phyloP scores from a whole-genome alignment of 163 green algal species.

The Picocystis sp. region DNA sequence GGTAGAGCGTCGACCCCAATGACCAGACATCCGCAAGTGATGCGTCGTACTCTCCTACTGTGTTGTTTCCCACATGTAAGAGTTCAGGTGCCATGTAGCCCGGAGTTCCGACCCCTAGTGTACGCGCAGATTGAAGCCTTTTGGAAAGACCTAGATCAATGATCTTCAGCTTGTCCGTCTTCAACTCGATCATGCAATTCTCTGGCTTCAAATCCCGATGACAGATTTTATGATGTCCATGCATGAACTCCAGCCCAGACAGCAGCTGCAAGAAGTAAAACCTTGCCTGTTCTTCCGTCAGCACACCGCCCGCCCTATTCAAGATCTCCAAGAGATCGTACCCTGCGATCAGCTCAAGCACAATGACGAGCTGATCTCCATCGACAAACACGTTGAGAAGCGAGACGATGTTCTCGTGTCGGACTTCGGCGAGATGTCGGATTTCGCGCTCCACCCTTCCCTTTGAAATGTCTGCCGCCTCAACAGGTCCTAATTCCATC shows the following conservation, averaged over 20 bases:
- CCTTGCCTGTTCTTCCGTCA: slow-evolving; percentile 11
- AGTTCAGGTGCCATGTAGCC: slow-evolving; percentile 67
- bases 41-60: slow-evolving; percentile 5
- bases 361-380: slow-evolving; percentile 29
- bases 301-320: slow-evolving; percentile 31
- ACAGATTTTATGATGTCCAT: slow-evolving; percentile 22
- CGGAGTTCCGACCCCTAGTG: slow-evolving; percentile 44
- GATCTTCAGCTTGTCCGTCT: slow-evolving; percentile 33
- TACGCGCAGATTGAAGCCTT: slow-evolving; percentile 47
- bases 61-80: too few species aligned
- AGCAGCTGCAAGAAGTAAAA: slow-evolving; percentile 13
- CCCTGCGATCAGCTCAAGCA: slow-evolving; percentile 57
- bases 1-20: slow-evolving; percentile 47
- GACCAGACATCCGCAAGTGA: slow-evolving; percentile 33
- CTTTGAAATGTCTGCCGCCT: too few species aligned
- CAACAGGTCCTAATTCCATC: slow-evolving; percentile 6
- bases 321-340: slow-evolving; percentile 64
- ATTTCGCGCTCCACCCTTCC: too few species aligned
- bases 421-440: too few species aligned
- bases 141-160: slow-evolving; percentile 76
- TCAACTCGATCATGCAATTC: slow-evolving; percentile 59
- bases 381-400: slow-evolving; percentile 64
- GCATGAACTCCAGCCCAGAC: slow-evolving; percentile 11
- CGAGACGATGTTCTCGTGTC: slow-evolving; percentile 52
- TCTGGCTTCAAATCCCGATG: slow-evolving; percentile 76